These are phyloP conservation scores for Paxillus rubicundulus DNA, from an alignment of 768 basidiomycete genomes.

Conservation along the genomic window DNA sequence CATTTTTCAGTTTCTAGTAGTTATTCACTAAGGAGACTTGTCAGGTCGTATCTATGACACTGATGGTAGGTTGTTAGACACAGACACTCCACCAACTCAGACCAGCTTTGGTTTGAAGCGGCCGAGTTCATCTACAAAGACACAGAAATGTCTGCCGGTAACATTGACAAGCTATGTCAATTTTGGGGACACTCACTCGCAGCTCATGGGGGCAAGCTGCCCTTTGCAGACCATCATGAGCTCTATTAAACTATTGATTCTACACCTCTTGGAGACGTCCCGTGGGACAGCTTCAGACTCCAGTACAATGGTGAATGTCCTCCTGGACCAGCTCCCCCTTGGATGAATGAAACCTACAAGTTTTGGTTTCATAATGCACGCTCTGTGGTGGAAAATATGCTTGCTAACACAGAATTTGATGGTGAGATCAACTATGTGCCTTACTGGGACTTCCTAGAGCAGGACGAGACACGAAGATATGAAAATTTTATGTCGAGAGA, in stretches of 20 bases:
- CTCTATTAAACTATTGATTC: constrained; percentile 32
- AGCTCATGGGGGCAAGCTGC: neutral
- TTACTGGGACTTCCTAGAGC: constrained; percentile 1
- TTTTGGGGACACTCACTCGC: no score
- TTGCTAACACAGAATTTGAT: constrained; percentile 20
- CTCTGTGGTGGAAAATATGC: constrained; percentile 12
- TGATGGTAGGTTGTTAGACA: no score
- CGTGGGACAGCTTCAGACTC: constrained; percentile 35
- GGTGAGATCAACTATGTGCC: constrained; percentile 18
- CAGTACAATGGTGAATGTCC: constrained; percentile 18
- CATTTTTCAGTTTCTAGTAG: no score
- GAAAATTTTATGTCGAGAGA: constrained; percentile 14
- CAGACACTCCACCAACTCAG: no score
- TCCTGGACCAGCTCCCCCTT: constrained; percentile 4
- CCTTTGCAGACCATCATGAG: neutral
- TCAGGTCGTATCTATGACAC: no score
- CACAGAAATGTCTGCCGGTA: no score
- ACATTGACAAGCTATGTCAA: no score
- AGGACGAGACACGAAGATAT: neutral
- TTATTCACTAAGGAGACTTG: no score
- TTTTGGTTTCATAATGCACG: constrained; percentile 27
- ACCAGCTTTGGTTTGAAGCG: no score
- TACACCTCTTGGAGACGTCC: constrained; percentile 32
- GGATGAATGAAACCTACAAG: constrained; percentile 27
- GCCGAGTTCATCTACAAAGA: no score